Base-by-base conservation (phyloP, 805 yeast species). In the Clavispora vitiphila region DNA sequence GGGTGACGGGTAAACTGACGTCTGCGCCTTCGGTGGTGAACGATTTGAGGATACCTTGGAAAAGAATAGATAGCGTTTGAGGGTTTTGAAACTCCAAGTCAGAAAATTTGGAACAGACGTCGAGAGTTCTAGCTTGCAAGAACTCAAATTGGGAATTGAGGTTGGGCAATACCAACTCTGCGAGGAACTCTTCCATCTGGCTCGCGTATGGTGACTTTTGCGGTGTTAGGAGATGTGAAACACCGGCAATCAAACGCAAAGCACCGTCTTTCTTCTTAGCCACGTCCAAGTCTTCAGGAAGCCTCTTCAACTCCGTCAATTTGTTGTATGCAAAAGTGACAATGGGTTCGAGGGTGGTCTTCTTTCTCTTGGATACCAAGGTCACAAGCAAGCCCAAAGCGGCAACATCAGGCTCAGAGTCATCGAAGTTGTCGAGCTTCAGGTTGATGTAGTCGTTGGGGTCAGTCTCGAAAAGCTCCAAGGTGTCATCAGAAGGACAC, bases 371-470 rank as follows among this genome's bases (percentile, higher is more conserved):
- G 34, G 78, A 76, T 2, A 83, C 84, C n/a, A 88, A 61, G 1
- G 89, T 81, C 22, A 77, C 76, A 46, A 93, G 65, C 43, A 93
- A 73, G 8, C 81, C 77, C 40, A 84, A 68, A 2, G 96, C 91
- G 1, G 96, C 95, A 35, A 78, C 69, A 58, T 88, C 95, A 6
- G 95, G 86, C 45, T 63, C 69, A 30, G 67, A 55, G 31, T 72
- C 80, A 40, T 84, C 93, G 51, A 83, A 60, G 26, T 58, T 52
- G 48, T 67, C 71, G 47, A 88, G 72, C 40, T 76, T 76, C 39
- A 81, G 70, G 60, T 87, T 86, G 41, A 91, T 80, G 59, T 87
- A 93, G 58, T 89, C 96, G 42, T 79, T 83, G 3, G 96, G 96
- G 53, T 90, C 96, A 47, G 76, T 80, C 47, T 88, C 95, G 64